Evolutionary conservation across 2,329 filamentous ascomycete species (phyloP).

Genomic region (Graphilbum ipis-grandicollis): DNA sequence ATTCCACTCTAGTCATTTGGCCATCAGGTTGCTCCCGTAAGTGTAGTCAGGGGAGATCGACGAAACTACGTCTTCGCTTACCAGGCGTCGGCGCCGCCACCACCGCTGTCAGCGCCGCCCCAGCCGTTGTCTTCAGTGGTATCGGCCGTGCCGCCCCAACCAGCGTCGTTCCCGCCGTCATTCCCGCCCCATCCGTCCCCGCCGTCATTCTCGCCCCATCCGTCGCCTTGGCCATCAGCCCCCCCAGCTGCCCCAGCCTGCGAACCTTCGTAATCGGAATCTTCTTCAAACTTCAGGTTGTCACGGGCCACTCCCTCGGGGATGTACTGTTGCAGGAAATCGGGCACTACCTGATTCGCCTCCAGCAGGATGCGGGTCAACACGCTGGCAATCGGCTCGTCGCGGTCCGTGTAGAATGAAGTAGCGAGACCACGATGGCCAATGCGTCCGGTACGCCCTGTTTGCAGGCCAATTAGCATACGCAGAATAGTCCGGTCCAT

Average conservation of each 20-base stretch:
- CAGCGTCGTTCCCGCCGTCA: neutral
- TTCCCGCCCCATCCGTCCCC: constrained; percentile 3
- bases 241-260: constrained; percentile 5
- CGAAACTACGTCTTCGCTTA: no score
- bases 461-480: constrained; percentile 6
- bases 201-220: constrained; percentile 6
- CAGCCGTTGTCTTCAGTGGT: no score
- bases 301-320: constrained; percentile 33
- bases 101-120: no score
- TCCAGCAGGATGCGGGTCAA: constrained; percentile 73
- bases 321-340: constrained; percentile 54
- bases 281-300: constrained; percentile 36
- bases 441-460: constrained; percentile 84
- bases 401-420: constrained; percentile 70
- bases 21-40: no score
- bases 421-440: constrained; percentile 74
- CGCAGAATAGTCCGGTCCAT: no score
- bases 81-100: no score
- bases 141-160: no score
- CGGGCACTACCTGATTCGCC: constrained; percentile 59
- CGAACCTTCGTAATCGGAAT: constrained; percentile 30
- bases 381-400: constrained; percentile 54
- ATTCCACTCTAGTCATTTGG: no score
- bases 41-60: no score
- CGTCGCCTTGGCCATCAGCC: constrained; percentile 9